A percentile compares a stretch with the other conserved stretches of the same genome.
Evolutionary conservation across 176 grass and related monocot genomes (phyloP).

Genomic region (Areca catechu): DNA sequence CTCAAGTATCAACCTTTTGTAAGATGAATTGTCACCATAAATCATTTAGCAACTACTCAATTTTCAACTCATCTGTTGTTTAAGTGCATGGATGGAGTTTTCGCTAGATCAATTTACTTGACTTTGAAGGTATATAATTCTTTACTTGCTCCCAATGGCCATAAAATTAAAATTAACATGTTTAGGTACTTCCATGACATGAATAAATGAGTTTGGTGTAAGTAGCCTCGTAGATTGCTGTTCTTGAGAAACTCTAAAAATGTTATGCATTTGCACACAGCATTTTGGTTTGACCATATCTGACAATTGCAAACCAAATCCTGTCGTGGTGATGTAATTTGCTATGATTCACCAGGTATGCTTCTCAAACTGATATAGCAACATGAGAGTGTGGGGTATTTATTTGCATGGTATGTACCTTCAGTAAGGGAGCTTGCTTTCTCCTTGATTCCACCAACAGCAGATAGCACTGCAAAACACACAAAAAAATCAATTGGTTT

Average conservation of each 20-base stretch:
- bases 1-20: too few relatives aligned
- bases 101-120: too few relatives aligned
- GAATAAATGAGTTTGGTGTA: constrained; percentile 17
- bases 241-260: not conserved
- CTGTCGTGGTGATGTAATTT: too few relatives aligned
- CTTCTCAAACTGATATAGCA: not conserved
- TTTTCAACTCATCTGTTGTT: too few relatives aligned
- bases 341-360: not conserved
- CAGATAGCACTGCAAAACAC: constrained; percentile 41
- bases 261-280: not conserved
- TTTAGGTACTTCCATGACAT: not conserved
- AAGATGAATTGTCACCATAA: too few relatives aligned
- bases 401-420: constrained; percentile 15
- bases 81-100: too few relatives aligned
- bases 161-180: too few relatives aligned
- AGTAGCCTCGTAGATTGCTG: not conserved
- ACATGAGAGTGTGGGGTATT: not conserved
- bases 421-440: constrained; percentile 29
- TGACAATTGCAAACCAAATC: too few relatives aligned
- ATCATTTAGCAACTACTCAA: too few relatives aligned
- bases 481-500: constrained; percentile 1
- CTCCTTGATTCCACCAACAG: constrained; percentile 45
- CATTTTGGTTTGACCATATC: too few relatives aligned
- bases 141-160: too few relatives aligned
- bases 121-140: too few relatives aligned